phyloP scores from a whole-genome alignment of 768 basidiomycete species.

The Boletales sp. region DNA sequence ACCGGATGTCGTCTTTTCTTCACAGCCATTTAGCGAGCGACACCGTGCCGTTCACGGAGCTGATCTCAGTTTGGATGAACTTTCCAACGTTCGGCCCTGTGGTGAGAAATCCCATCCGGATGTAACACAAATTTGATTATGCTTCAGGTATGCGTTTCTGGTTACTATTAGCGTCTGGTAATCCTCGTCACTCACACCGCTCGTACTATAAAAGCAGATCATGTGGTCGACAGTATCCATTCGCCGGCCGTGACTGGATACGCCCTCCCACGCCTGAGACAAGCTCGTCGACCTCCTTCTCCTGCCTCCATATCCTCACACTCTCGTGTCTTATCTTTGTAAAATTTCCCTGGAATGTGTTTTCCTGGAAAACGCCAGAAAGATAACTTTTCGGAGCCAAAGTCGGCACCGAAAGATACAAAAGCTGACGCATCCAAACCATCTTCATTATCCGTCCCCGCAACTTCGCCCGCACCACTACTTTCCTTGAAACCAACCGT shows the following conservation, averaged over 20 bases:
- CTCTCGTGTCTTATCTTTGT: neutral
- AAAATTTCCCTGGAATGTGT: constrained; percentile 29
- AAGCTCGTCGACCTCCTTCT: neutral
- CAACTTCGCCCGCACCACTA: neutral
- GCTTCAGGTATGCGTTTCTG: no score
- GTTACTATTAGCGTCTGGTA: no score
- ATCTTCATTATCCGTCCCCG: constrained; percentile 3
- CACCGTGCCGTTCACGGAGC: neutral
- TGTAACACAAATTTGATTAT: neutral
- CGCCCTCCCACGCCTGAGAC: constrained; percentile 25
- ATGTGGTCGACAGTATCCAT: constrained; percentile 10
- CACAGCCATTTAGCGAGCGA: neutral
- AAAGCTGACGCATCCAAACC: constrained; percentile 6
- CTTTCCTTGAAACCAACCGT: neutral
- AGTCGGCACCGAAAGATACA: constrained; percentile 11
- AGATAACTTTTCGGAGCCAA: constrained; percentile 30
- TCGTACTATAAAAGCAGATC: constrained; percentile 11
- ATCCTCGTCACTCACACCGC: neutral
- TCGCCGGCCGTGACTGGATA: constrained; percentile 10
- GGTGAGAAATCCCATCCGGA: constrained; percentile 9
- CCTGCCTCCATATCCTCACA: constrained; percentile 5
- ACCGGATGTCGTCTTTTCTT: neutral
- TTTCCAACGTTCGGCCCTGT: neutral
- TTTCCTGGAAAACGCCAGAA: constrained; percentile 38
- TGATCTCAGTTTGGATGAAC: neutral